phyloP scores from a whole-genome alignment of 2,329 filamentous ascomycete genomes.

The Botrytis squamosa region DNA sequence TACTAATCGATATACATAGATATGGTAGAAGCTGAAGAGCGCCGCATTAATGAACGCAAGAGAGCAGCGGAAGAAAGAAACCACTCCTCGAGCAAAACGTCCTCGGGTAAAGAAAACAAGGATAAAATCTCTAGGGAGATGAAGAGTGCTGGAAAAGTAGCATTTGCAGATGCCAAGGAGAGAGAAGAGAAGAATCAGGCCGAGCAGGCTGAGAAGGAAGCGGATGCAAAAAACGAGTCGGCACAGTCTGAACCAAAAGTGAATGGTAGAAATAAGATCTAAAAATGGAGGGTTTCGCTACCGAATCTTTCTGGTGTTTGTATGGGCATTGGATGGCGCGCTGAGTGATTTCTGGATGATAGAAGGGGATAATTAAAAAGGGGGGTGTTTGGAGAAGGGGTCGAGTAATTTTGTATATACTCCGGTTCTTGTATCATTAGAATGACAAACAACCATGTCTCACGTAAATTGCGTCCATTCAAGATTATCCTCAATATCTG shows the following conservation, averaged over 20 bases:
- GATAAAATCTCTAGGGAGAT: conserved; percentile 37
- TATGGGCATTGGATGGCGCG: not conserved
- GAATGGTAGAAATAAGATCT: not conserved
- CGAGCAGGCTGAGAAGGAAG: conserved; percentile 23
- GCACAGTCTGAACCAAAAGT: not conserved
- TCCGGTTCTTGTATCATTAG: not conserved
- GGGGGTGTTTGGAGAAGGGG: not conserved
- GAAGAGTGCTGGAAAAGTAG: conserved; percentile 42
- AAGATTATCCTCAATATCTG: not conserved
- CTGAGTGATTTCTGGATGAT: not conserved
- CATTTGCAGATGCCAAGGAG: conserved; percentile 24
- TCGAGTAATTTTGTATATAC: not conserved
- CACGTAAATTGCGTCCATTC: not conserved
- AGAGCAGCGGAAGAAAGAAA: conserved; percentile 52
- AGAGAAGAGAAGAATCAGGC: conserved; percentile 24
- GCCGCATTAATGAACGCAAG: conserved; percentile 48
- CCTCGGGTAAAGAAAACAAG: conserved; percentile 56
- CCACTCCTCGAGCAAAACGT: conserved; percentile 11
- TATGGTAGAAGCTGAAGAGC: conserved; percentile 81
- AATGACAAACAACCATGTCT: not conserved
- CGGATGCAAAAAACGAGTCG: conserved; percentile 16
- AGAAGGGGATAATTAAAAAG: not conserved
- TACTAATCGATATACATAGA: conserved; percentile 50
- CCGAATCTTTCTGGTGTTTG: not conserved
- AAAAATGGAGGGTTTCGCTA: not conserved